Evolutionary conservation across 2,329 filamentous ascomycete genomes (phyloP), one percentile per base, ranked within the genome.

Genomic region (Talaromyces sp.): DNA sequence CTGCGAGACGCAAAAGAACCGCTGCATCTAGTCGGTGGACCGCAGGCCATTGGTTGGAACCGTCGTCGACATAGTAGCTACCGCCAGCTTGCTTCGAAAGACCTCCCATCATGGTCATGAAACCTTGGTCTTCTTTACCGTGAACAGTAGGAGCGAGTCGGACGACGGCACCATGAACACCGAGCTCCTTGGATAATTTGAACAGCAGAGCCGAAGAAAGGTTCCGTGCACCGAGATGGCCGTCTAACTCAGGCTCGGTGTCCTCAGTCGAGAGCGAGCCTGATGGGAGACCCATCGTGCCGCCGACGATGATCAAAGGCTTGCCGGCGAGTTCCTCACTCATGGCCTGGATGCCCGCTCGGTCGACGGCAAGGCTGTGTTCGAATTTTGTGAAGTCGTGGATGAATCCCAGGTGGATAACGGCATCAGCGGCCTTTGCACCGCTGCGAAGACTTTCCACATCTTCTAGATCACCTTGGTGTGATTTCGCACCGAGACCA

Each of bases 351-450:
- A 81, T 75, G 23, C 77, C 77, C 0, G 61, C 67, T 1, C 67
- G 66, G 60, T 81, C 79, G 0, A 65, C 68, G 2, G 66, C 65
- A 31, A 72, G 69, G 33, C 66, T 50, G 33, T 65, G 65, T 2
- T 64, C 65, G 48, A 72, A 75, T 55, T 76, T 67, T 59, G 69
- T 67, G 66, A 81, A 79, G 67, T 80, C 72, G 67, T 79, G 75
- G 33, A 72, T 67, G 64, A 80, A 81, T 31, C 76, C 79, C 5
- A 80, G 71, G 61, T 80, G 76, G 61, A 80, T 72, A 39, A 77
- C 73, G 14, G 70, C 77, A 50, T 80, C 78, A 9, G 69, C 69
- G 0, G 66, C 65, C 1, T 66, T 61, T 3, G 76, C 76, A 12
- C 70, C 75, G 35, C 58, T 66, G 48, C 67, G 70, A 55, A 81